A percentile compares a stretch with the other conserved stretches of the same genome.
Conservation (phyloP, 257 asterid species). For the Nicotiana undulata region DNA sequence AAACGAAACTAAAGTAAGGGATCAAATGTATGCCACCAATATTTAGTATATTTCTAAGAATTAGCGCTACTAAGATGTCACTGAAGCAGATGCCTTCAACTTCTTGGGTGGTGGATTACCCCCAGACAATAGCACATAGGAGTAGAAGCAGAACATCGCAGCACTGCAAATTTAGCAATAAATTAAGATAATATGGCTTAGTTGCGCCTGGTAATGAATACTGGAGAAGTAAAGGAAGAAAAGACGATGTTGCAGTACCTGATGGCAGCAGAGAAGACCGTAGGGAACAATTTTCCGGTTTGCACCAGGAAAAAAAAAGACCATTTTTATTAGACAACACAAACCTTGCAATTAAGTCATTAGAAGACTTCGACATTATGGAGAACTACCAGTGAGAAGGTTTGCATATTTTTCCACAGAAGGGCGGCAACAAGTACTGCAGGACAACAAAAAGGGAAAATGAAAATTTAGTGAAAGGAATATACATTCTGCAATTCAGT, state of each 20-base stretch:
- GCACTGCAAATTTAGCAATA: conserved; percentile 31
- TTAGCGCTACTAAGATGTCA: neutral
- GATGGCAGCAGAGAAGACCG: conserved; percentile 50
- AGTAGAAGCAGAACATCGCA: conserved; percentile 83
- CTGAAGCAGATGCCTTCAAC: conserved; percentile 20
- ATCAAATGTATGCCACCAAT: too few species aligned
- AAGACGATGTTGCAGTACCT: conserved; percentile 38
- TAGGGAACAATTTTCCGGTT: conserved; percentile 53
- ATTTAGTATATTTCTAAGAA: neutral
- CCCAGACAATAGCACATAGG: conserved; percentile 72
- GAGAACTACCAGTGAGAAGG: conserved; percentile 60
- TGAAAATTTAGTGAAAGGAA: neutral
- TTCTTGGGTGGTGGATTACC: conserved; percentile 48
- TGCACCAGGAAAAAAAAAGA: conserved; percentile 18
- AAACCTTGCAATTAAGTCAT: neutral
- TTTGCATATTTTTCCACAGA: conserved; percentile 57
- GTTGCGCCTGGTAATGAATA: neutral
- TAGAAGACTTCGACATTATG: neutral
- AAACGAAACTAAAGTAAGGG: too few species aligned
- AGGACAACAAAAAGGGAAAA: conserved; percentile 10
- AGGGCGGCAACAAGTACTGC: conserved; percentile 67
- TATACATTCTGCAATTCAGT: neutral
- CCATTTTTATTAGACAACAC: neutral
- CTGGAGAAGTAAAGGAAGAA: neutral
- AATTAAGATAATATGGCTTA: neutral